Evolutionary conservation across 192 early-diverging fungal genomes (phyloP), one percentile per base, ranked within the genome.

Genomic region (Coemansia sp.): DNA sequence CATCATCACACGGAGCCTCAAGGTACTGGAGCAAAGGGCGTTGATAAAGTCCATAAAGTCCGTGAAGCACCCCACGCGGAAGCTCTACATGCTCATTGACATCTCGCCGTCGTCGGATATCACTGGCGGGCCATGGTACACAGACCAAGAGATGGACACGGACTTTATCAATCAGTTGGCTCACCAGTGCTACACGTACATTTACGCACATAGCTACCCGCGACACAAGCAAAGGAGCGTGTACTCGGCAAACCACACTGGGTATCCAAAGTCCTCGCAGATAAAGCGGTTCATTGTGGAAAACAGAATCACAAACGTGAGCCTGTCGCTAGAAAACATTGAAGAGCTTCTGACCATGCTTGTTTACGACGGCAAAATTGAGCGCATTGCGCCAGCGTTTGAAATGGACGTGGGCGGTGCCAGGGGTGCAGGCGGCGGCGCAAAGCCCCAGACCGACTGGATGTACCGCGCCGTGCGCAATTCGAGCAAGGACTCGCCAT

Each of bases 101-200:
- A 43, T 93, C 17, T 81, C 82, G 4, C 93, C 93, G 4, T 91
- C 89, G 5, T 79, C 80, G 17, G 93, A 95, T 41, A 78, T 96
- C 21, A 94, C 93, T 11, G 94, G 94, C 54, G 91, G 93, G 8
- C 82, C 88, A 8, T 98, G 89, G 88, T 98, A 90, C 64, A 92
- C 89, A 5, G 92, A 94, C 77, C 85, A 93, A 48, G 90, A 91
- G 56, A 73, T 96, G 59, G 93, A 95, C 79, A 82, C 81, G 4
- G 87, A 91, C 19, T 98, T 96, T 63, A 93, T 96, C 50, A 86
- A 93, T 29, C 82, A 81, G 52, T 58, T 97, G 19, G 80, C 85
- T 25, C 53, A 67, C 2, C 82, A 83, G 54, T 85, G 83, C 59
- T 85, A 88, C 73, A 85, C 87, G 54, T 88, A 79, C 53, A 90